phyloP scores from a whole-genome alignment of 768 basidiomycete genomes.

The Podaxis sp. region DNA sequence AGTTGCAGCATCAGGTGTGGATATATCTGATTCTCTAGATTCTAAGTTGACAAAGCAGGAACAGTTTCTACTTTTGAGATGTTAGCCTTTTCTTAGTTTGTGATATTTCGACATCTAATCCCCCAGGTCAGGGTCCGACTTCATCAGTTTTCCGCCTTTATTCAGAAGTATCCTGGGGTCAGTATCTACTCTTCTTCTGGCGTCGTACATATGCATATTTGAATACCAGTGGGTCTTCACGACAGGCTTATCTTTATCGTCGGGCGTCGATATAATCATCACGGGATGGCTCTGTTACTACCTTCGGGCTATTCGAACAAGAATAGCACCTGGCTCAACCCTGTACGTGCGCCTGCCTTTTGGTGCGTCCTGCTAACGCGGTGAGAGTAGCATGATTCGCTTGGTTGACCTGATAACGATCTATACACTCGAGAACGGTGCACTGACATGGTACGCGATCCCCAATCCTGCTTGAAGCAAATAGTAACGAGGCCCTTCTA shows the following conservation, averaged over 20 bases:
- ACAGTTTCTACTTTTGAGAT: constrained; percentile 31
- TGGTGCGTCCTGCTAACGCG: background rate
- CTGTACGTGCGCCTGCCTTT: constrained; percentile 3
- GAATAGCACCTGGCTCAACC: constrained; percentile 34
- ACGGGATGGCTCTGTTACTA: constrained; percentile 44
- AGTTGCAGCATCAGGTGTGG: constrained; percentile 15
- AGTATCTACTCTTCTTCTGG: constrained; percentile 16
- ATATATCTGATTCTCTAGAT: background rate
- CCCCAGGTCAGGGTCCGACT: constrained; percentile 32
- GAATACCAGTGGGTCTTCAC: constrained; percentile 45
- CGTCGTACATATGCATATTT: background rate
- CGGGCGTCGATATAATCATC: constrained; percentile 49
- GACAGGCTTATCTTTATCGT: constrained; percentile 48
- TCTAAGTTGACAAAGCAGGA: background rate
- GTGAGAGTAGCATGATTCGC: constrained; percentile 39
- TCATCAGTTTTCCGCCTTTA: constrained; percentile 24
- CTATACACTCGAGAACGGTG: constrained; percentile 55
- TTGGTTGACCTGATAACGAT: constrained; percentile 47
- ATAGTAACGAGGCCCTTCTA: constrained; percentile 15
- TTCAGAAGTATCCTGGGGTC: constrained; percentile 22
- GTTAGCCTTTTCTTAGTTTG: constrained; percentile 18
- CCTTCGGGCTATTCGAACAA: constrained; percentile 38
- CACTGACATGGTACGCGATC: constrained; percentile 42
- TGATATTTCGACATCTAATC: background rate
- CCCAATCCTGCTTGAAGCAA: background rate